phyloP scores from a whole-genome alignment of 129 eudicot genomes.

The Centaurea solstitialis region DNA sequence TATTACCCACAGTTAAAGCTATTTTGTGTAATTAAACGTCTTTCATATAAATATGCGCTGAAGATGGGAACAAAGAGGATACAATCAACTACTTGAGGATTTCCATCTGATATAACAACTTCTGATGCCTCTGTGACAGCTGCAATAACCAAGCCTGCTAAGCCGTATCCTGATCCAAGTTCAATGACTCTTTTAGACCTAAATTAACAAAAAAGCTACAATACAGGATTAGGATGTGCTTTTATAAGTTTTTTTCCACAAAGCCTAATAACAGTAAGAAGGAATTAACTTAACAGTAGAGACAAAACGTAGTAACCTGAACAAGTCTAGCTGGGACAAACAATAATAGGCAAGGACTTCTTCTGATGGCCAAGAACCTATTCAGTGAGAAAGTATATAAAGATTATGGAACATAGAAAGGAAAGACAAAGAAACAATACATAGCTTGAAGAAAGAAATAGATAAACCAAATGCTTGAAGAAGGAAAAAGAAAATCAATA shows the following conservation, averaged over 20 bases:
- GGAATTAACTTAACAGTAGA: not conserved
- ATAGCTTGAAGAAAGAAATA: not conserved
- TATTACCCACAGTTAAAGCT: not conserved
- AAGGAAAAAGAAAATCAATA: not conserved
- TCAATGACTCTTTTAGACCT: constrained; percentile 86
- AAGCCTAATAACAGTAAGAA: not conserved
- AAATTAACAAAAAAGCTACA: constrained; percentile 12
- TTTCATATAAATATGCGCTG: not conserved
- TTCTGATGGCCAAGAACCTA: constrained; percentile 99
- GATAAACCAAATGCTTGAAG: not conserved
- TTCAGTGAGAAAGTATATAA: constrained; percentile 15
- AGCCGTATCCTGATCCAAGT: constrained; percentile 96
- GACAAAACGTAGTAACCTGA: constrained; percentile 61
- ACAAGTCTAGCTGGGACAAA: constrained; percentile 55
- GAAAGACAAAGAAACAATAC: not conserved
- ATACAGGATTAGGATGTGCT: constrained; percentile 3
- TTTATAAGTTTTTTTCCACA: not conserved
- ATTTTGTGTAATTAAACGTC: not conserved
- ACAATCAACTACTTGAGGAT: constrained; percentile 99
- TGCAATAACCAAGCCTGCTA: constrained; percentile 89
- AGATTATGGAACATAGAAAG: not conserved
- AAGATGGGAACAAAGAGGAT: constrained; percentile 56
- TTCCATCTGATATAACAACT: constrained; percentile 96
- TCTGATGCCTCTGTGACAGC: constrained; percentile 77
- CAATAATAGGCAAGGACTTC: constrained; percentile 93